Conservation (phyloP, 1,284 basidiomycete species). For the Grifola frondosa region DNA sequence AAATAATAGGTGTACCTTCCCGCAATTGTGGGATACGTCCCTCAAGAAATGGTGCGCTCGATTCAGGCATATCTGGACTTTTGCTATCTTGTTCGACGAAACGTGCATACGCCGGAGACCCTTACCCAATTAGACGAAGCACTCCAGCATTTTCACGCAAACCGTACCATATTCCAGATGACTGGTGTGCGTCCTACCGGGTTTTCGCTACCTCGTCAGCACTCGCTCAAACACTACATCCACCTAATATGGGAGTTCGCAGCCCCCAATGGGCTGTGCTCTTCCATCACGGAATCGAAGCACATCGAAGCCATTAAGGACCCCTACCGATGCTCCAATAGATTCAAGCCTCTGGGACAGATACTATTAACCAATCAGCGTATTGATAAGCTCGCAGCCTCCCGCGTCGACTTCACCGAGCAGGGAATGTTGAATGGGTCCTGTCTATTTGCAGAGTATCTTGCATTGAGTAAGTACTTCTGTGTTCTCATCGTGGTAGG, state of each 20-base stretch:
- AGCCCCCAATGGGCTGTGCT: conserved; percentile 24
- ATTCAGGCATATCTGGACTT: conserved; percentile 1
- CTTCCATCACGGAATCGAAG: conserved; percentile 26
- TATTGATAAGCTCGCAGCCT: conserved; percentile 20
- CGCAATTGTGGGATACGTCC: conserved; percentile 15
- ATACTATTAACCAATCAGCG: conserved; percentile 25
- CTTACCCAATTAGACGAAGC: not conserved
- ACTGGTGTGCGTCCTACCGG: conserved; percentile 23
- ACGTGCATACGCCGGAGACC: not conserved
- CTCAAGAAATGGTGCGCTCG: conserved; percentile 1
- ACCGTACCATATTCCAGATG: conserved; percentile 3
- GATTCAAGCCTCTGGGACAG: conserved; percentile 20
- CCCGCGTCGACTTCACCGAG: conserved; percentile 10
- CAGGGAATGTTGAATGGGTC: conserved; percentile 18
- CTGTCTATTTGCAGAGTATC: too few species aligned
- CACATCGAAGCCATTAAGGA: conserved; percentile 28
- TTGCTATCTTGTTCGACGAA: conserved; percentile 2
- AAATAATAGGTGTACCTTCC: conserved; percentile 14
- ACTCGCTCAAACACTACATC: conserved; percentile 21
- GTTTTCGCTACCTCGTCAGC: conserved; percentile 29
- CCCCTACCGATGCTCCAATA: conserved; percentile 23
- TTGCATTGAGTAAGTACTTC: too few species aligned
- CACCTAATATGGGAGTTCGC: conserved; percentile 14
- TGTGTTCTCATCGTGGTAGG: too few species aligned
- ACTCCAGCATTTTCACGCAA: not conserved